Evolutionary conservation across 2,329 filamentous ascomycete genomes (phyloP).

Genomic region (Exophiala lecanii-corni): DNA sequence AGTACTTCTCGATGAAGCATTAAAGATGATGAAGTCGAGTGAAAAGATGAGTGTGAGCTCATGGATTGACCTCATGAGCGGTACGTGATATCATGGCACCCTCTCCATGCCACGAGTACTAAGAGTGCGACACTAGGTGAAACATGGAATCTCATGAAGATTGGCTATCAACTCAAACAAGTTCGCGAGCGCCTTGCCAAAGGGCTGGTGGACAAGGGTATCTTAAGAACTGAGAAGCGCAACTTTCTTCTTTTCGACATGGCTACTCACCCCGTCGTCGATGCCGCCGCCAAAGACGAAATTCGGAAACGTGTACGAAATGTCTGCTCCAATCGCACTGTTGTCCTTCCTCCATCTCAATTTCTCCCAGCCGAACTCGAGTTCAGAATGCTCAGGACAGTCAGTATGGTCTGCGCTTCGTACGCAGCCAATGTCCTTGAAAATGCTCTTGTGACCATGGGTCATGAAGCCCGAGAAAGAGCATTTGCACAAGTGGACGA

Average conservation of each 20-base stretch:
- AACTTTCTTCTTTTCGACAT: conserved; percentile 99
- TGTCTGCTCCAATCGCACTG: conserved; percentile 87
- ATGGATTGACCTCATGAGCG: conserved; percentile 99
- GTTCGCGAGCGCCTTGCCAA: conserved; percentile 96
- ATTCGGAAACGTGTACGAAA: conserved; percentile 88
- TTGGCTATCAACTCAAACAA: conserved; percentile 98
- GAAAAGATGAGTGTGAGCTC: conserved; percentile 99
- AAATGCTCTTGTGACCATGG: conserved; percentile 90
- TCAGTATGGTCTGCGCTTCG: conserved; percentile 94
- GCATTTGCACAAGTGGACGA: conserved; percentile 98
- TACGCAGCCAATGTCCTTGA: conserved; percentile 98
- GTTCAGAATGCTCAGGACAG: conserved; percentile 85
- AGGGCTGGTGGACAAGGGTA: conserved; percentile 96
- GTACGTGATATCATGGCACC: no score
- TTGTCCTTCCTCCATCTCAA: conserved; percentile 78
- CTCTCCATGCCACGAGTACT: no score
- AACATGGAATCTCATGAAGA: conserved; percentile 99
- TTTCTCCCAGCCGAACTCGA: conserved; percentile 93
- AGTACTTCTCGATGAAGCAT: conserved; percentile 90
- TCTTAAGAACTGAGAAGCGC: conserved; percentile 95
- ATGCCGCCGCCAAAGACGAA: conserved; percentile 95
- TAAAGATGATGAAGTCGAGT: conserved; percentile 99
- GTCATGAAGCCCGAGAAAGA: conserved; percentile 88
- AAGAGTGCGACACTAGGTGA: conserved; percentile 60
- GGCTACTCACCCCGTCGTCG: conserved; percentile 96